phyloP scores from a whole-genome alignment of 768 basidiomycete species.

The Suillus fuscotomentosus region DNA sequence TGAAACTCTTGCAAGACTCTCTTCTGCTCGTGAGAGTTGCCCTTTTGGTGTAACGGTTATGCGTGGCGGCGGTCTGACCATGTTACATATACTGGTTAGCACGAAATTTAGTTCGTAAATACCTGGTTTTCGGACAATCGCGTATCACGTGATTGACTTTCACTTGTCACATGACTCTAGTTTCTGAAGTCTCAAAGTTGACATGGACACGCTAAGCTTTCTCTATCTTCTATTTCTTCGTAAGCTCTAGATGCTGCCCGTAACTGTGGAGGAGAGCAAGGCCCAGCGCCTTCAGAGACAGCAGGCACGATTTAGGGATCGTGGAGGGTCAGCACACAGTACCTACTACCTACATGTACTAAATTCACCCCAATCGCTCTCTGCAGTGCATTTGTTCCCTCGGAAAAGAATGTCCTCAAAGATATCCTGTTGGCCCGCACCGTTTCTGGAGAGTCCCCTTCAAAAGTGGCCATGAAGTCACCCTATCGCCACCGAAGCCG shows the following conservation, averaged over 20 bases:
- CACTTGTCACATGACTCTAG: not conserved
- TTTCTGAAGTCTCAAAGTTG: not conserved
- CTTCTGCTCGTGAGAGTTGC: no score
- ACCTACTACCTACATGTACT: not conserved
- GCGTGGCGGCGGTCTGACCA: no score
- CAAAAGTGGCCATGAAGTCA: slow-evolving; percentile 20
- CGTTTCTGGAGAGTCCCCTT: slow-evolving; percentile 46
- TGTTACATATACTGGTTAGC: no score
- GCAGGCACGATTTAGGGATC: slow-evolving; percentile 66
- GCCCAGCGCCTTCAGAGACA: slow-evolving; percentile 59
- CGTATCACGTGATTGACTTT: not conserved
- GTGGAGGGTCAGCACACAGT: slow-evolving; percentile 51
- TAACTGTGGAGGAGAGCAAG: slow-evolving; percentile 57
- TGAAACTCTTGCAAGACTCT: no score
- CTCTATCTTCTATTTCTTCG: not conserved
- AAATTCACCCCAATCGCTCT: not conserved
- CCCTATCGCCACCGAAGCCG: not conserved
- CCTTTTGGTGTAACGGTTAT: no score
- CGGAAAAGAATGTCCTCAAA: slow-evolving; percentile 45
- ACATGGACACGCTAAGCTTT: not conserved
- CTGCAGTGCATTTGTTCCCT: slow-evolving; percentile 52
- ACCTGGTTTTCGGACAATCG: not conserved
- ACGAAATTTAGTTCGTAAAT: no score
- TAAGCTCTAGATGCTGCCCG: slow-evolving; percentile 15
- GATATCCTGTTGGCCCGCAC: slow-evolving; percentile 54